Evolutionary conservation across 352 stramenopile genomes (phyloP), one percentile per base, ranked within the genome.

Genomic region (Globisporangium rhizosaccharum): DNA sequence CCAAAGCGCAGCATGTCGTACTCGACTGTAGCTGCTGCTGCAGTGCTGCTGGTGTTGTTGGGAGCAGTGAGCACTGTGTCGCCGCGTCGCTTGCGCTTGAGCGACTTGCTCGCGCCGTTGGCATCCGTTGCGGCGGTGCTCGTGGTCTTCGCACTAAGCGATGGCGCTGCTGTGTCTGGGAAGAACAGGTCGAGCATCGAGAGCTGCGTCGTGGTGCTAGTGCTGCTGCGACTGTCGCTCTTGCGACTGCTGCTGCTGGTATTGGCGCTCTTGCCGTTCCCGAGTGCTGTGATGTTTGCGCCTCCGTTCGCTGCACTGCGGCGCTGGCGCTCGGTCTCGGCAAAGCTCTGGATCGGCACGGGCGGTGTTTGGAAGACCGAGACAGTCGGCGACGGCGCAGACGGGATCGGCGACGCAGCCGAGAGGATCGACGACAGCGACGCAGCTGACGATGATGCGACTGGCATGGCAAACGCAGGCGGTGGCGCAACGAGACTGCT

Each of bases 151-250:
- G 57, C 50, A n/a, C 4, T 58, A 7, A 10, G 20, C 6, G 48
- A 36, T 25, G 48, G 15, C 8, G 25, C 6, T 3, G 41, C 2
- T 23, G 63, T 28, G 2, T 50, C 51, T 3, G 81, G 75, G 51
- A 87, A 90, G 54, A 81, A 88, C 20, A 87, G 68, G 14, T 90
- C 81, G 26, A 76, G 81, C 52, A 90, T 65, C 6, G 78, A 85
- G 61, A 72, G 66, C 63, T 54, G 39, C 18, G 36, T 4, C 26
- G 3, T 41, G 17, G 51, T 23, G 23, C 18, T 18, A 39, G 20
- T 56, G 30, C 44, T 57, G 17, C 51, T 57, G 48, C 28, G 10
- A 15, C 54, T 33, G 46, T 20, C 39, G 30, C 55, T 55, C 44
- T 59, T 56, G 26, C 46, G 48, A 20, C 12, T 41, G 39, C 36